Evolutionary conservation across 2,329 filamentous ascomycete genomes (phyloP).

Genomic region (Epichloe baconii): DNA sequence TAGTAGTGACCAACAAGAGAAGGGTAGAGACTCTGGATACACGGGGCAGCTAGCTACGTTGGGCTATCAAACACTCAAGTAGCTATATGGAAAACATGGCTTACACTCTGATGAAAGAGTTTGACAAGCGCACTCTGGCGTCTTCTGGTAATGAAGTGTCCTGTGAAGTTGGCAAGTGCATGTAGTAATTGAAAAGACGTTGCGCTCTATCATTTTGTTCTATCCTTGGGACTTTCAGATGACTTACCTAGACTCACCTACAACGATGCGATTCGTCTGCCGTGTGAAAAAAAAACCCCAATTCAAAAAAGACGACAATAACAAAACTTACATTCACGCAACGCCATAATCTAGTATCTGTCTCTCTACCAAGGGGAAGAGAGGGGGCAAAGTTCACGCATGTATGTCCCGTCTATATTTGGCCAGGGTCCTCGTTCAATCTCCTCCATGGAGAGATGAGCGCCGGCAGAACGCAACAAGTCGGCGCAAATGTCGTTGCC

Average conservation of each 20-base stretch:
- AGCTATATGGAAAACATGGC: conserved; percentile 2
- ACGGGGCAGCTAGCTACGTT: conserved; percentile 1
- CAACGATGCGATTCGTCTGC: no score
- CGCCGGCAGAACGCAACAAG: conserved; percentile 45
- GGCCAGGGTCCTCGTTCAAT: conserved; percentile 17
- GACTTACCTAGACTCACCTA: no score
- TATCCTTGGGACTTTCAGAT: not conserved
- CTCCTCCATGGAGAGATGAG: conserved; percentile 36
- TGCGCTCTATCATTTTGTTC: not conserved
- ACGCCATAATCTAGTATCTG: no score
- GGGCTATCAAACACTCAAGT: not conserved
- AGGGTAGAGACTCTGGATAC: conserved; percentile 9
- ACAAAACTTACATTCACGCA: no score
- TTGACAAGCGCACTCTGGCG: not conserved
- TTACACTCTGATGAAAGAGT: not conserved
- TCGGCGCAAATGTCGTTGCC: conserved; percentile 39
- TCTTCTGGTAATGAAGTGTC: no score
- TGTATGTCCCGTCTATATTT: conserved; percentile 7
- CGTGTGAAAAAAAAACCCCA: no score
- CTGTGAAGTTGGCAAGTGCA: no score
- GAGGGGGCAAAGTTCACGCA: not conserved
- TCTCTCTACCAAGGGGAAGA: not conserved
- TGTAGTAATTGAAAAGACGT: no score
- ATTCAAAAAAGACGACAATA: no score
- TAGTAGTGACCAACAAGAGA: conserved; percentile 3